Evolutionary conservation across 208 protist genomes (phyloP), one percentile per base, ranked within the genome.

Genomic region (Phytomonas sp.): DNA sequence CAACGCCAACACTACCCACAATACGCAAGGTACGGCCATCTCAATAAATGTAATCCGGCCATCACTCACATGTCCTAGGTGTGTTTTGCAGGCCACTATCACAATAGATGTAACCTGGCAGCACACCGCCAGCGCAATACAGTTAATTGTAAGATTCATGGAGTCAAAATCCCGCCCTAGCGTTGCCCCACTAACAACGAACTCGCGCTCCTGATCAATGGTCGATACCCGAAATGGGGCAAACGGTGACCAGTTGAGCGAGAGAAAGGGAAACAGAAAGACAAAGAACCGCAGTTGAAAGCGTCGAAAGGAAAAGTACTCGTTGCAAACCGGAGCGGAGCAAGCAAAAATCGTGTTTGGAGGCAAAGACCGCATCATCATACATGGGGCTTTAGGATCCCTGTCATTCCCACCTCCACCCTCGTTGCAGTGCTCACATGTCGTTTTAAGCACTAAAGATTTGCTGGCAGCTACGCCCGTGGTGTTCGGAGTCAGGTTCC

Each of bases 181-280:
- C 17, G 78, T 76, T 2, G 85, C 89, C 31, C 89, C 89, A 64
- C 86, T 92, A 17, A 92, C 84, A 20, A 94, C 86, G 66, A 89
- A 94, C 75, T 91, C 84, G 15, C 89, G 75, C 77, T 94, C 85
- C 75, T 89, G 81, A 37, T 88, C 75, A 59, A 94, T 69, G 1
- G 82, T 71, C 2, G 70, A 80, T 28, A 91, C 78, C 30, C 77
- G 83, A 5, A 85, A 65, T 26, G 86, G 85, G 0, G 84, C 77
- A 29, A 86, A 82, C 20, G 83, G 82, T 20, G 80, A 20, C 56
- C 72, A 73, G 33, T 83, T 84, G 23, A 92, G 62, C 11, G 89
- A 88, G 7, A 94, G 65, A 67, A 94, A 90, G 0, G 89, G 89
- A 46, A 94, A 88, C 7, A 94, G 73, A 71, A 94, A 91, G 32